Evolutionary conservation across 352 stramenopile genomes (phyloP).

Genomic region (Phytopythium kandeliae): DNA sequence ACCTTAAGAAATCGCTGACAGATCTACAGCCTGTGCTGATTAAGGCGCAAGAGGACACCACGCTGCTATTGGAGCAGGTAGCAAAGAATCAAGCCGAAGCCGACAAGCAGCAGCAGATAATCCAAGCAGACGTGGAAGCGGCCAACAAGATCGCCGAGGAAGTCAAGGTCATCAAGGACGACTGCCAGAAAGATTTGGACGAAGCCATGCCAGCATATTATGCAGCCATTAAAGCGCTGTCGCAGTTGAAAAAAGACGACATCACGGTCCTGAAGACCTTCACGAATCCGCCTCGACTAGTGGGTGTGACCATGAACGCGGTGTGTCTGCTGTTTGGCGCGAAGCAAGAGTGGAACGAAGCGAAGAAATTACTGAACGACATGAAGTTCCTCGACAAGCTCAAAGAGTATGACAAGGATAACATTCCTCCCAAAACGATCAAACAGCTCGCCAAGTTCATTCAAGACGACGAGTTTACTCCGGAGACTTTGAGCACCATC

Average conservation of each 20-base stretch:
- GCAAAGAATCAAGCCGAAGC: slow-evolving; percentile 88
- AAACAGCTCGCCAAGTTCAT: slow-evolving; percentile 89
- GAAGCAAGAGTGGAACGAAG: slow-evolving; percentile 91
- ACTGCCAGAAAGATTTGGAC: slow-evolving; percentile 92
- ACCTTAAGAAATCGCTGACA: slow-evolving; percentile 87
- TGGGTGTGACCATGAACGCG: slow-evolving; percentile 91
- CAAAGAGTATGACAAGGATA: slow-evolving; percentile 87
- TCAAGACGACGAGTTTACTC: slow-evolving; percentile 86
- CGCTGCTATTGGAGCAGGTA: slow-evolving; percentile 81
- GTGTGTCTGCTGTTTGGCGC: slow-evolving; percentile 86
- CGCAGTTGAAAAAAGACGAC: slow-evolving; percentile 90
- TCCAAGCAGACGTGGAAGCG: slow-evolving; percentile 89
- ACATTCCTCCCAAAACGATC: slow-evolving; percentile 85
- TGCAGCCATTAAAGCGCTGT: slow-evolving; percentile 86
- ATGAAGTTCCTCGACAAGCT: slow-evolving; percentile 91
- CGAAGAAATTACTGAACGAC: slow-evolving; percentile 88
- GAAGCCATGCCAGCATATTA: slow-evolving; percentile 92
- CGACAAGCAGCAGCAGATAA: slow-evolving; percentile 88
- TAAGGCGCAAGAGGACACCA: slow-evolving; percentile 87
- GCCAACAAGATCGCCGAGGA: slow-evolving; percentile 89
- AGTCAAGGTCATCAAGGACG: slow-evolving; percentile 92
- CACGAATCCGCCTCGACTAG: slow-evolving; percentile 82
- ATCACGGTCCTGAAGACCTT: slow-evolving; percentile 92
- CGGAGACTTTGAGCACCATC: slow-evolving; percentile 86
- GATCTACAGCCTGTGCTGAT: slow-evolving; percentile 90